Percentiles rank a stretch among this genome's conserved stretches.
Evolutionary conservation across 225 moss, liverwort and hornwort species (phyloP).

Genomic region (Marchantia polymorpha): DNA sequence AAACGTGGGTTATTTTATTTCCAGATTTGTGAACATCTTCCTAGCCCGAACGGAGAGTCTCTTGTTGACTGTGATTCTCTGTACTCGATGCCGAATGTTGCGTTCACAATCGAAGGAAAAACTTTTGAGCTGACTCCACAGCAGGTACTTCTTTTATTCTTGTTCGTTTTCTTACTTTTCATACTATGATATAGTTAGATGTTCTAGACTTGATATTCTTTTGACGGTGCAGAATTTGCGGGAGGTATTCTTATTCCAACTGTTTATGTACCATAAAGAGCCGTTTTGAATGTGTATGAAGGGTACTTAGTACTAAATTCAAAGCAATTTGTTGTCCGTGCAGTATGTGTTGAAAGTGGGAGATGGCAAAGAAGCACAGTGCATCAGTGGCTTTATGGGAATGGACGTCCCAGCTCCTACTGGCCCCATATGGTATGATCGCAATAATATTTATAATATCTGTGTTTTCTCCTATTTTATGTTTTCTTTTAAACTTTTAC

Average conservation of each 20-base stretch:
- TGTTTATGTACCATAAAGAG: too few relatives aligned
- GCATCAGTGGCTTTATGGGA: conserved; percentile 87
- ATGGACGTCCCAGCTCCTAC: conserved; percentile 76
- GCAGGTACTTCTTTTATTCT: conserved; percentile 46
- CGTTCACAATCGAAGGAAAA: conserved; percentile 74
- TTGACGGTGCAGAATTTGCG: too few relatives aligned
- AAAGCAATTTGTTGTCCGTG: background rate
- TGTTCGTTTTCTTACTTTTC: background rate
- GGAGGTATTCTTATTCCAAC: too few relatives aligned
- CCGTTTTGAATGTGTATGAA: too few relatives aligned
- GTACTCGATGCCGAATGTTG: conserved; percentile 69
- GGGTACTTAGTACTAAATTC: too few relatives aligned
- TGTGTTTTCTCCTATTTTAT: too few relatives aligned
- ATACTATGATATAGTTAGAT: background rate
- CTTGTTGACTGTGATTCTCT: conserved; percentile 65
- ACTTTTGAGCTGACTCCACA: conserved; percentile 67
- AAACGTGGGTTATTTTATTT: background rate
- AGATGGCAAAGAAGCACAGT: conserved; percentile 76
- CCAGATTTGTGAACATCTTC: conserved; percentile 86
- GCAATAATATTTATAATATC: too few relatives aligned
- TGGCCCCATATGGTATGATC: conserved; percentile 81
- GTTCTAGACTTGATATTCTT: background rate
- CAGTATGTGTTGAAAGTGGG: conserved; percentile 84
- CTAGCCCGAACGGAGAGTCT: conserved; percentile 89
- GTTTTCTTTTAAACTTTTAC: too few relatives aligned